Base-by-base conservation (phyloP, 1,284 basidiomycete species). In the Apiotrichum siamense region DNA sequence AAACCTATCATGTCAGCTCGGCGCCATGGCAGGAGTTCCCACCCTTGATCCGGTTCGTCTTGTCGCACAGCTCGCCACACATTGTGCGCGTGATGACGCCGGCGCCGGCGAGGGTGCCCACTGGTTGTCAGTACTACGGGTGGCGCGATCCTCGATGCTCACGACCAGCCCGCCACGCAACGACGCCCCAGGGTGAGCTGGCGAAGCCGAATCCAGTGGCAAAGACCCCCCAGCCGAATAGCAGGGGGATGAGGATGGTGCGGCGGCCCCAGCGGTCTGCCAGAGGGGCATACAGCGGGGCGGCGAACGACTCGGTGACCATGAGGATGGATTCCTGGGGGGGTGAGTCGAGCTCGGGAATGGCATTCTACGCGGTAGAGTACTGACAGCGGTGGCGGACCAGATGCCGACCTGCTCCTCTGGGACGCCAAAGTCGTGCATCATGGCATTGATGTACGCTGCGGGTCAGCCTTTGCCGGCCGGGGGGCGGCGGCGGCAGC, bases 371-470 rank as follows among this genome's bases (percentile, higher is more conserved):
- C 33, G n/a, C n/a, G n/a, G n/a, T n/a, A n/a, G n/a, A 9, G 29
- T 38, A 54, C 67, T 57, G 29, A 70, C 67, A 7, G 66, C 64
- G 9, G 59, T 58, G 0, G 63, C 65, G 7, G 63, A 63, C 59
- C 63, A 70, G 18, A 67, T 52, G 7, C 68, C 68, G 3, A 70
- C 61, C 5, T 55, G 53, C 29, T 63, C 56, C 50, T 70, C 66
- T 11, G 57, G 52, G 2, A 70, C 62, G 4, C 67, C 65, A 48
- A 69, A 67, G 11, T 57, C 60, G 15, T 53, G 48, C 20, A 70
- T 58, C 66, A 69, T 67, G 48, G 67, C 60, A 42, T 69, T 69
- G 48, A 70, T 64, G 57, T 70, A 70, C 2, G 68, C 52, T 54
- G 27, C 15, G n/a, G 35, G 36, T 47, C 31, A 51, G 44, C 20